A percentile compares a stretch with the other conserved stretches of the same genome.
Evolutionary conservation across 2,329 filamentous ascomycete species (phyloP).

Genomic region (Bipolaris oryzae): DNA sequence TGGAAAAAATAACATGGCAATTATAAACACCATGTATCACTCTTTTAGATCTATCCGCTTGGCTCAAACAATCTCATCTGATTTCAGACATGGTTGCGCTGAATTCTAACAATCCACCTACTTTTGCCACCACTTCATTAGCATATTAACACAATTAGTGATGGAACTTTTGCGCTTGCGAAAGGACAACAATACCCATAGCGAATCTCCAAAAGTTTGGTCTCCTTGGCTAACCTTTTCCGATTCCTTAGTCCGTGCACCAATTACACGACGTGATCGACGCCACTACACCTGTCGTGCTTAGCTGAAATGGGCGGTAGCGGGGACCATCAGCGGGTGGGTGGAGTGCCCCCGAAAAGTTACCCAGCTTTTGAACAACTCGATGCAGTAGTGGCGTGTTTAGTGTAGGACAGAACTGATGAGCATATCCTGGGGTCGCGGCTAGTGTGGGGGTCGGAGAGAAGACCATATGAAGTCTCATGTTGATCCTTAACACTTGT

Average conservation of each 20-base stretch:
- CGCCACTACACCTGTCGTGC: conserved; percentile 12
- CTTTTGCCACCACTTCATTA: background rate
- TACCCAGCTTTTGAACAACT: background rate
- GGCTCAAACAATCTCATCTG: background rate
- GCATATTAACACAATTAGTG: too few species aligned
- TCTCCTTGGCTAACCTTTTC: conserved; percentile 29
- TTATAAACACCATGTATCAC: too few species aligned
- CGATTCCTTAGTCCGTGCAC: conserved; percentile 13
- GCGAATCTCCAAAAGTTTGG: background rate
- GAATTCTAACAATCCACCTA: background rate
- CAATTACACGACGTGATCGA: conserved; percentile 14
- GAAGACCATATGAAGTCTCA: conserved; percentile 9
- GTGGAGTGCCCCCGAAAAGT: background rate
- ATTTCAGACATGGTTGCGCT: too few species aligned
- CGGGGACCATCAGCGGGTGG: conserved; percentile 5
- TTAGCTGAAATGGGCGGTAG: conserved; percentile 13
- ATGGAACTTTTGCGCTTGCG: background rate
- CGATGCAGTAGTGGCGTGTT: background rate
- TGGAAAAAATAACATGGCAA: background rate
- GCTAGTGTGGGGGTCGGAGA: background rate
- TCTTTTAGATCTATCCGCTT: background rate
- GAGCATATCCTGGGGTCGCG: conserved; percentile 2
- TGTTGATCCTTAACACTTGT: background rate
- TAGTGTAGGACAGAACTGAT: conserved; percentile 4
- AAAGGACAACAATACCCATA: conserved; percentile 15